Conservation (phyloP, 1,284 basidiomycete genomes). For the Marasmius fiardii region DNA sequence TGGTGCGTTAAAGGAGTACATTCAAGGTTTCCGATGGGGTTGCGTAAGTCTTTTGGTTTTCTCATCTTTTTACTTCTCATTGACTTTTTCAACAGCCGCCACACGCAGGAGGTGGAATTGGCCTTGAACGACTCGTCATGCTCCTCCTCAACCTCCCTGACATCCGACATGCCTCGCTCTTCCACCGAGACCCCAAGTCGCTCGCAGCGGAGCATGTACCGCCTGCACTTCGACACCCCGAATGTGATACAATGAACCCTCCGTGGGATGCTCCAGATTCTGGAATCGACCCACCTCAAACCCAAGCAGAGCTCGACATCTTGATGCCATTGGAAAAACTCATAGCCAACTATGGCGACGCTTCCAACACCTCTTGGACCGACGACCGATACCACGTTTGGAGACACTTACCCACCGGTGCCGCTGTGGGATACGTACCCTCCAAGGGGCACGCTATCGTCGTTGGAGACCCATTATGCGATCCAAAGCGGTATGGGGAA, state of each 20-base stretch:
- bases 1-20: slow-evolving; percentile 76
- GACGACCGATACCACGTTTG: slow-evolving; percentile 42
- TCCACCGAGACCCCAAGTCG: slow-evolving; percentile 88
- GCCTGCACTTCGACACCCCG: slow-evolving; percentile 6
- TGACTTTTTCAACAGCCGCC: slow-evolving; percentile 46
- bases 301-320: slow-evolving; percentile 1
- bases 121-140: slow-evolving; percentile 94
- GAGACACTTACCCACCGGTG: slow-evolving; percentile 36
- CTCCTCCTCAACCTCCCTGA: slow-evolving; percentile 93
- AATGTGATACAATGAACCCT: slow-evolving; percentile 7
- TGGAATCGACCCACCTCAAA: neutral
- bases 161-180: slow-evolving; percentile 89
- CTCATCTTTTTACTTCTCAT: neutral
- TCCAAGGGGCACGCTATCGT: slow-evolving; percentile 15
- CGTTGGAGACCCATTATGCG: slow-evolving; percentile 39
- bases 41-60: slow-evolving; percentile 34
- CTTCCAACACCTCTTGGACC: slow-evolving; percentile 43
- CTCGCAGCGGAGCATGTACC: neutral
- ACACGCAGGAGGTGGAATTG: slow-evolving; percentile 83
- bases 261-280: neutral
- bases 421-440: slow-evolving; percentile 34
- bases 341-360: slow-evolving; percentile 45
- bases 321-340: slow-evolving; percentile 22
- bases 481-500: slow-evolving; percentile 27
- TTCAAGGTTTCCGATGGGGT: slow-evolving; percentile 93